Percentiles rank a stretch among this genome's conserved stretches.
Conservation (phyloP, 108 stramenopile genomes). For the Mediolabrus comicus region DNA sequence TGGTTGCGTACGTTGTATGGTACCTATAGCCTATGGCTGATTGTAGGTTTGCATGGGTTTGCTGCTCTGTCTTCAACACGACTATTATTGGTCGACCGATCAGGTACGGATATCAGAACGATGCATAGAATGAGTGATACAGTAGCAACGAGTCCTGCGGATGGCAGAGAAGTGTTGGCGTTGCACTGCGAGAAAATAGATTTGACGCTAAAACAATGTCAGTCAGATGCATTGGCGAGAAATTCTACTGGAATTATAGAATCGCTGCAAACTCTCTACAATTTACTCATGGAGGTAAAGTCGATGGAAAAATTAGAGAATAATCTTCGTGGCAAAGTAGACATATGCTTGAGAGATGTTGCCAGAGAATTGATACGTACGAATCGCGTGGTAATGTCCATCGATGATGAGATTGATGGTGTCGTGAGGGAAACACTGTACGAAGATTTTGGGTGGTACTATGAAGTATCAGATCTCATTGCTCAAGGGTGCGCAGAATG, state of each 20-base stretch:
- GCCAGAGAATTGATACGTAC: slow-evolving; percentile 17
- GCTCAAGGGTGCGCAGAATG: background rate
- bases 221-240: background rate
- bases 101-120: background rate
- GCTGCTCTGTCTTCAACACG: too few relatives aligned
- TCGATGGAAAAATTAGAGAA: background rate
- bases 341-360: slow-evolving; percentile 1
- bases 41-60: too few relatives aligned
- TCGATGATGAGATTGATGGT: slow-evolving; percentile 44
- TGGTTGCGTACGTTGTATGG: too few relatives aligned
- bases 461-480: background rate
- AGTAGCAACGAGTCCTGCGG: background rate
- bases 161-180: background rate
- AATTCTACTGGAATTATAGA: background rate
- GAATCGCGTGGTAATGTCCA: slow-evolving; percentile 30
- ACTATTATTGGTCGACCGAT: too few relatives aligned
- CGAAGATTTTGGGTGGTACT: slow-evolving; percentile 23
- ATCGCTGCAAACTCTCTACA: background rate
- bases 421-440: background rate
- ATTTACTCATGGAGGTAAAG: background rate
- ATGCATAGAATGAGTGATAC: background rate
- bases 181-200: background rate
- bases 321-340: background rate
- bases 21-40: too few relatives aligned
- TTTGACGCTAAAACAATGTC: background rate